phyloP scores from a whole-genome alignment of 2,329 filamentous ascomycete species.

The Ophiosphaerella herpotricha region DNA sequence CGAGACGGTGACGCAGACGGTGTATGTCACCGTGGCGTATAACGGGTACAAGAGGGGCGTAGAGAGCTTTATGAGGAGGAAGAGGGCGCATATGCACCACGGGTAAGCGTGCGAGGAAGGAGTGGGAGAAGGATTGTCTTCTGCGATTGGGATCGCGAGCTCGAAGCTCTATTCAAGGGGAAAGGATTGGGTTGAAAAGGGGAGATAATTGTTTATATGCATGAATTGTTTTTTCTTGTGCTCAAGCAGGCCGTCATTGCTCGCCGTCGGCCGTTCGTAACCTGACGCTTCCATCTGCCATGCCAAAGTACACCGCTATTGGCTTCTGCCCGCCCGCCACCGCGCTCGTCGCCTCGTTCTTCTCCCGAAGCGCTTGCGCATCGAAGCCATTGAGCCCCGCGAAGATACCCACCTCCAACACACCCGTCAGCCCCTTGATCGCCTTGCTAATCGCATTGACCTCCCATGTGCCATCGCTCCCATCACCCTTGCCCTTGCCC shows the following conservation, averaged over 20 bases:
- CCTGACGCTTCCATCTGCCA: constrained; percentile 63
- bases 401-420: constrained; percentile 92
- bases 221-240: background rate
- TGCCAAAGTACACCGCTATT: constrained; percentile 91
- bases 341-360: constrained; percentile 44
- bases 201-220: too few relatives aligned
- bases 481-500: constrained; percentile 53
- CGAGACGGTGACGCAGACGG: constrained; percentile 31
- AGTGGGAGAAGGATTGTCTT: constrained; percentile 6
- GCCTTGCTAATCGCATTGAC: constrained; percentile 73
- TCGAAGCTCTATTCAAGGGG: constrained; percentile 11
- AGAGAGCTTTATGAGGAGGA: constrained; percentile 3
- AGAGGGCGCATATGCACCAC: constrained; percentile 9
- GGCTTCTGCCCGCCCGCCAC: constrained; percentile 76
- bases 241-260: constrained; percentile 6
- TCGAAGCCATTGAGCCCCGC: constrained; percentile 78
- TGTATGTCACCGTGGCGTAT: constrained; percentile 29
- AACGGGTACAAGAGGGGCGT: constrained; percentile 11
- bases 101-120: constrained; percentile 3
- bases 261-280: constrained; percentile 39
- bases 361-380: constrained; percentile 55
- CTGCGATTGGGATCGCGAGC: constrained; percentile 20
- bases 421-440: constrained; percentile 82
- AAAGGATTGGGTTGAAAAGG: too few relatives aligned
- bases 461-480: constrained; percentile 74